Base-by-base conservation (phyloP, 768 basidiomycete genomes). In the Gyrodon lividus region DNA sequence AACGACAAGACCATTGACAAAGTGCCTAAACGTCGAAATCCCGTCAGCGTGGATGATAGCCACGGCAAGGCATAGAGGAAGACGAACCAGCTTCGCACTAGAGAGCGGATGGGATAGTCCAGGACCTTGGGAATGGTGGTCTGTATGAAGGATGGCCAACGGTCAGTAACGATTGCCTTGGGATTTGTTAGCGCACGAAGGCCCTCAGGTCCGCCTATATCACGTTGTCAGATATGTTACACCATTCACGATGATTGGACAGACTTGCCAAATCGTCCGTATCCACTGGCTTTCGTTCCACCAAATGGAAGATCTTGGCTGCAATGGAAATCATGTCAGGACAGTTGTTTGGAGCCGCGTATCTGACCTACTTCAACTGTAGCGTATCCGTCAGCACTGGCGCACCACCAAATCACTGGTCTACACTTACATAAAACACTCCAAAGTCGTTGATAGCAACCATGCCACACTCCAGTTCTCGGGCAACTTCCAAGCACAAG, bases 261-360 rank as follows among this genome's bases (percentile, higher is more conserved):
- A 31, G 1, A 65, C 79, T 54, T 59, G 86, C 92, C 91, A 60
- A 99, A 97, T 54, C 97, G 83, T 6, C 94, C 96, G 64, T 96
- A 95, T 35, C 96, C 96, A 46, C 89, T 92, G 26, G 78, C 78
- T 69, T 98, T 99, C 40, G 81, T 80, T 34, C 97, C 97, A 24
- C 97, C 97, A 55, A 99, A 99, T 9, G 97, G 96, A 56, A 96
- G 76, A 63, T 93, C 89, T 77, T 99, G 96, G 65, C 82, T 86
- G 51, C 49, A 55, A 50, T 55, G 23, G 45, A 54, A 39, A 45
- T 38, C 2, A 13, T 19, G 52, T 42, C 9, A 38, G 22, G 14
- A 28, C 5, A n/a, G 40, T 5, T 23, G 28, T 33, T 28, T 41
- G 34, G 19, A 56, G 60, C 63, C 46, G 55, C 20, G 17, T 33